Conservation (phyloP, 148 eudicot species). For the Cornus controversa region DNA sequence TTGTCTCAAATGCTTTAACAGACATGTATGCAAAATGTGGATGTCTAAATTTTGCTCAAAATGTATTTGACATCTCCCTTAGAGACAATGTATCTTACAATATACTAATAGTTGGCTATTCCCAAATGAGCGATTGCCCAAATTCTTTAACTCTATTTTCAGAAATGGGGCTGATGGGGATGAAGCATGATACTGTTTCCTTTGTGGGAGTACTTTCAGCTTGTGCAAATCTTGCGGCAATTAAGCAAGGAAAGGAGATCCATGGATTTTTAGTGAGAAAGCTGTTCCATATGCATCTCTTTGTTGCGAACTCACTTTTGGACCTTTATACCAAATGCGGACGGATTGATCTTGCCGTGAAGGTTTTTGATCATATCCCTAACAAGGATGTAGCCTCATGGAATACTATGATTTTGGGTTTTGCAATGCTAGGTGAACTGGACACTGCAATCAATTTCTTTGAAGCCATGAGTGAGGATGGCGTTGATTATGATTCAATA, state of each 20-base stretch:
- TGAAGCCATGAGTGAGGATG: constrained; percentile 55
- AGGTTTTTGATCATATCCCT: constrained; percentile 41
- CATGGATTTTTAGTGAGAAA: constrained; percentile 53
- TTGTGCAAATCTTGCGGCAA: constrained; percentile 56
- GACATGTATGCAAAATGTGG: constrained; percentile 78
- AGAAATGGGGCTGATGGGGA: constrained; percentile 52
- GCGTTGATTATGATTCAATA: constrained; percentile 47
- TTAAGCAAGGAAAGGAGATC: constrained; percentile 68
- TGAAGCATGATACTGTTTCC: constrained; percentile 53
- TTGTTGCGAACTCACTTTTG: constrained; percentile 60
- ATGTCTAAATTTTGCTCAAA: constrained; percentile 44
- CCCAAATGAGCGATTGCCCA: constrained; percentile 43
- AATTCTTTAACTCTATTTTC: constrained; percentile 46
- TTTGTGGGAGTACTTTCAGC: constrained; percentile 62
- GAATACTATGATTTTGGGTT: constrained; percentile 75
- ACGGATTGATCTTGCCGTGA: constrained; percentile 46
- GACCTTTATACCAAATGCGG: constrained; percentile 82
- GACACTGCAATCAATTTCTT: constrained; percentile 50
- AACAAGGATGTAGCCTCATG: constrained; percentile 65
- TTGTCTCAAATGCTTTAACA: constrained; percentile 62
- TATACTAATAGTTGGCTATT: constrained; percentile 59
- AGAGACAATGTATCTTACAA: constrained; percentile 67
- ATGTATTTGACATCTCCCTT: constrained; percentile 48
- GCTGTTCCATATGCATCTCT: constrained; percentile 42
- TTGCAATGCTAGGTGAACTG: constrained; percentile 62